phyloP scores from a whole-genome alignment of 2,329 filamentous ascomycete species.

The Sporothrix luriei region DNA sequence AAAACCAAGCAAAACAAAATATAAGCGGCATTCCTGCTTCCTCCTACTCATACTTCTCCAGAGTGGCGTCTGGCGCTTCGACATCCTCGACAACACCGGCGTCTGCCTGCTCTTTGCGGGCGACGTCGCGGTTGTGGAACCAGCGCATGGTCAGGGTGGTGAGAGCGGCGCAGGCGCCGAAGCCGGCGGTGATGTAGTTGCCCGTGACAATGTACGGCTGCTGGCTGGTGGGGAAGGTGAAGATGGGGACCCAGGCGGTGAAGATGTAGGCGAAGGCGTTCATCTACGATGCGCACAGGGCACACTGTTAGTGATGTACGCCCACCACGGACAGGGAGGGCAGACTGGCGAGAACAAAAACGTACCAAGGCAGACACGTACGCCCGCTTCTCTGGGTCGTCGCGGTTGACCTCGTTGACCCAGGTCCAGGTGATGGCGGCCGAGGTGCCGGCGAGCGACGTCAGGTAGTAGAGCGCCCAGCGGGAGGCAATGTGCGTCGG shows the following conservation, averaged over 20 bases:
- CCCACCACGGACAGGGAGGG: not conserved
- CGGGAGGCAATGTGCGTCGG: constrained; percentile 35
- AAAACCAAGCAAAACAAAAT: no score
- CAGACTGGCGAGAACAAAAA: not conserved
- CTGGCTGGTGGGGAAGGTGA: constrained; percentile 40
- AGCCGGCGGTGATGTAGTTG: constrained; percentile 41
- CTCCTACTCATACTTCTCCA: not conserved
- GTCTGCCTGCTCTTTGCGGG: constrained; percentile 18
- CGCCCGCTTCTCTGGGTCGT: constrained; percentile 40
- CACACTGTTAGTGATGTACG: not conserved
- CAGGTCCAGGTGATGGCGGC: constrained; percentile 40
- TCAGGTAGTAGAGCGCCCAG: constrained; percentile 39
- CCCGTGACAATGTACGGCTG: constrained; percentile 41
- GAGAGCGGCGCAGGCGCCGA: constrained; percentile 34
- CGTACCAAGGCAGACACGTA: constrained; percentile 38
- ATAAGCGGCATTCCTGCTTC: no score
- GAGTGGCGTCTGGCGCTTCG: not conserved
- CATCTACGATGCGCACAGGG: constrained; percentile 31
- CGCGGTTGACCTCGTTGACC: constrained; percentile 39
- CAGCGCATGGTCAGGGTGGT: constrained; percentile 37
- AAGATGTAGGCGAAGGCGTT: constrained; percentile 41
- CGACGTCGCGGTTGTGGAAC: constrained; percentile 36
- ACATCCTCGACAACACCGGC: not conserved
- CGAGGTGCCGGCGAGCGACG: constrained; percentile 35
- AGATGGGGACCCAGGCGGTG: constrained; percentile 41